These are phyloP conservation scores for Plasmodium inui DNA, from an alignment of 169 alveolate species.

Conservation along the genomic window DNA sequence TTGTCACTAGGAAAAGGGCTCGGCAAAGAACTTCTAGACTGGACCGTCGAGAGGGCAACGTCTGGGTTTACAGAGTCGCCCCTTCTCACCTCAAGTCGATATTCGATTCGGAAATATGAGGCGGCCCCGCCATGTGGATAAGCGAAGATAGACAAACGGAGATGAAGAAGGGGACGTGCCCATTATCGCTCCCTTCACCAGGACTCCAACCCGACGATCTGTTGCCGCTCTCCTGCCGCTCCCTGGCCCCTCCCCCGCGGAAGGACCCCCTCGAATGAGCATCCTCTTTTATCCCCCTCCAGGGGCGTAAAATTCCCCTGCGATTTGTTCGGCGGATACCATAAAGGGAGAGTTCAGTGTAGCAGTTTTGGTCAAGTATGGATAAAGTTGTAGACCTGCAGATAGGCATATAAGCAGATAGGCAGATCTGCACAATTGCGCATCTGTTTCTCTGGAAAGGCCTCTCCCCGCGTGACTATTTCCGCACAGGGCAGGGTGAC, in stretches of 20 bases:
- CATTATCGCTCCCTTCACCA: neutral
- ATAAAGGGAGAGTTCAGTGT: neutral
- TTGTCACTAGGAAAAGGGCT: slow-evolving; percentile 88
- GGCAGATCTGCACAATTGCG: neutral
- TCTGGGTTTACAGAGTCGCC: slow-evolving; percentile 89
- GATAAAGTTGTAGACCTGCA: neutral
- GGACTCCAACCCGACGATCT: neutral
- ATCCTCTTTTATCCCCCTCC: too few species aligned
- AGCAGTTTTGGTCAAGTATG: neutral
- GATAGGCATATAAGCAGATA: too few species aligned
- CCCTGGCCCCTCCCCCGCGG: too few species aligned
- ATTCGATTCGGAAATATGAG: slow-evolving; percentile 76
- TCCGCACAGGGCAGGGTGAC: too few species aligned
- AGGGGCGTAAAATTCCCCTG: neutral
- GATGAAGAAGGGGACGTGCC: neutral
- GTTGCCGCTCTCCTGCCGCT: too few species aligned
- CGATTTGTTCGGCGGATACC: neutral
- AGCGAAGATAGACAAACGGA: too few species aligned
- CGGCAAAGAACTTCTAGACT: slow-evolving; percentile 84
- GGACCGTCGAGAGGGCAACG: slow-evolving; percentile 87
- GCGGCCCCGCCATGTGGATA: neutral
- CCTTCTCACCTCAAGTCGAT: slow-evolving; percentile 84
- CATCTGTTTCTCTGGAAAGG: neutral
- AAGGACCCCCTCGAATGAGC: too few species aligned
- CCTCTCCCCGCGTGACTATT: neutral